These are phyloP conservation scores for Clonostachys sp. DNA, from an alignment of 2,329 filamentous ascomycete species.

Conservation along the genomic window DNA sequence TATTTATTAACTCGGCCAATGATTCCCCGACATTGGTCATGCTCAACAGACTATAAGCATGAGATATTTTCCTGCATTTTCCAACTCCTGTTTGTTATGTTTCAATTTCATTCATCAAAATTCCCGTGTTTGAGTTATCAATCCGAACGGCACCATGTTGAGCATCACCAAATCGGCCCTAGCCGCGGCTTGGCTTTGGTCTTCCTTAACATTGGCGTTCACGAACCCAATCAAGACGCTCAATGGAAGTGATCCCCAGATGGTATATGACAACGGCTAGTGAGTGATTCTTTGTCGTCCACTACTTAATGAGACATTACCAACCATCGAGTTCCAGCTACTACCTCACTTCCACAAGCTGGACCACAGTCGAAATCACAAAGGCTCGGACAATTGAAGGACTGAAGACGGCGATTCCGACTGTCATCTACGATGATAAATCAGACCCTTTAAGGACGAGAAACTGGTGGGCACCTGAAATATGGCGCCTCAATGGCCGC, in stretches of 20 bases:
- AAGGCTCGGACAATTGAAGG: slow-evolving; percentile 8
- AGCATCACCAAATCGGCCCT: too few species aligned
- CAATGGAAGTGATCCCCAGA: slow-evolving; percentile 3
- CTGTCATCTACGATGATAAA: slow-evolving; percentile 5
- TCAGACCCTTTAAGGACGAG: slow-evolving; percentile 4
- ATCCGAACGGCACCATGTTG: too few species aligned
- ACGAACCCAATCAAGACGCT: slow-evolving; percentile 4
- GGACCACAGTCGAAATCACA: slow-evolving; percentile 8
- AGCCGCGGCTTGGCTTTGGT: too few species aligned
- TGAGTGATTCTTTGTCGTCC: not conserved
- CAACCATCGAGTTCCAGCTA: slow-evolving; percentile 1
- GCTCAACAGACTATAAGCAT: too few species aligned
- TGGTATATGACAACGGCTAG: slow-evolving; percentile 4
- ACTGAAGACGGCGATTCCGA: slow-evolving; percentile 6
- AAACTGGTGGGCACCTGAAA: slow-evolving; percentile 12
- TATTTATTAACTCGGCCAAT: too few species aligned
- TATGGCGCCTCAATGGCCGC: slow-evolving; percentile 6
- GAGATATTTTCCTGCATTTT: too few species aligned
- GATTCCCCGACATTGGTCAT: too few species aligned
- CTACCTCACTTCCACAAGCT: slow-evolving; percentile 10
- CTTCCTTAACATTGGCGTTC: not conserved
- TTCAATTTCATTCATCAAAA: too few species aligned
- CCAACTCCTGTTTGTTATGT: too few species aligned
- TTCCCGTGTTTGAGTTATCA: too few species aligned
- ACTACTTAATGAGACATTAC: not conserved